A percentile compares a stretch with the other conserved stretches of the same genome.
phyloP scores from a whole-genome alignment of 2,329 filamentous ascomycete genomes.

The Juglanconis oblonga region DNA sequence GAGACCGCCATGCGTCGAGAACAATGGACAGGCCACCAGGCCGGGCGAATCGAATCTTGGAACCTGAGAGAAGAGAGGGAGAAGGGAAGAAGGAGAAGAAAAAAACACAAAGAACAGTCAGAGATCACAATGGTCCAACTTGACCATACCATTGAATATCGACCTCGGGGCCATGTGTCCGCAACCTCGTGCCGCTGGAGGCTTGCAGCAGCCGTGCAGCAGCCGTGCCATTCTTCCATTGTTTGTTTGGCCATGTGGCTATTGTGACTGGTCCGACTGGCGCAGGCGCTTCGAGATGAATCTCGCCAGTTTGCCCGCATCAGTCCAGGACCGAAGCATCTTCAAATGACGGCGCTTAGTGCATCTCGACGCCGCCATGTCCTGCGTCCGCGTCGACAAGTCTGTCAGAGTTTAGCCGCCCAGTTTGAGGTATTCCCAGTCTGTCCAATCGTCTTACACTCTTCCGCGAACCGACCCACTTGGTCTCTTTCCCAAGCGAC shows the following conservation, averaged over 20 bases:
- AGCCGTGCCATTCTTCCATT: background rate
- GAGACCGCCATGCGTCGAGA: constrained; percentile 7
- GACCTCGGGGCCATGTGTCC: background rate
- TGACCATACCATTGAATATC: background rate
- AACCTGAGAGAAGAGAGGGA: background rate
- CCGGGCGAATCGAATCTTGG: background rate
- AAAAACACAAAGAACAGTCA: constrained; percentile 2
- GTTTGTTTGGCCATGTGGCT: constrained; percentile 10
- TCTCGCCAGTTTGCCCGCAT: constrained; percentile 15
- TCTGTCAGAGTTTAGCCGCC: constrained; percentile 1
- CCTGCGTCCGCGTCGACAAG: background rate
- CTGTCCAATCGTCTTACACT: background rate
- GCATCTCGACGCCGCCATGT: background rate
- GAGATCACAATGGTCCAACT: background rate
- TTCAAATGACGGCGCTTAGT: constrained; percentile 16
- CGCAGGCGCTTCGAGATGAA: constrained; percentile 14
- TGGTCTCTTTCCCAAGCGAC: constrained; percentile 6
- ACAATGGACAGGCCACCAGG: constrained; percentile 10
- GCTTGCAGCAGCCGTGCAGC: background rate
- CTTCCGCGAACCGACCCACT: background rate
- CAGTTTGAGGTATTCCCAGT: background rate
- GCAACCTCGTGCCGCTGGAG: background rate
- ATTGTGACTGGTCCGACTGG: constrained; percentile 17
- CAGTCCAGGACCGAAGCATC: background rate
- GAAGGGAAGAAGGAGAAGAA: background rate